Evolutionary conservation across 139 green algal genomes (phyloP).

Genomic region (Eudorina sp.): DNA sequence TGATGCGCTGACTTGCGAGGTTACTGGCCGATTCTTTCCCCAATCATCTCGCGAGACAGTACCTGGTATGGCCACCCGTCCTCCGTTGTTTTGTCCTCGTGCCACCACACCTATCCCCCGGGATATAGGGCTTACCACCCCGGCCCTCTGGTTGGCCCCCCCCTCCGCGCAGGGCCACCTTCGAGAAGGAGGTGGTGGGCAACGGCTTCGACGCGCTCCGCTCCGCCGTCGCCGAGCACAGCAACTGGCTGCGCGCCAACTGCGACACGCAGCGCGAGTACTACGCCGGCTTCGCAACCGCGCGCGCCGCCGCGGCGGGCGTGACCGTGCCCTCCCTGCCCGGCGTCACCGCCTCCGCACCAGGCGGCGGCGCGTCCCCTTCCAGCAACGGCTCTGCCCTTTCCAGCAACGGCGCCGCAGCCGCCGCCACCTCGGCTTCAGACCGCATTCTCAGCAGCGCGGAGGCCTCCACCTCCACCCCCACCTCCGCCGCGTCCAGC

Average conservation of each 20-base stretch:
- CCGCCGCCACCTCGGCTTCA: too few species aligned
- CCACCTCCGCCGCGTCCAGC: not conserved
- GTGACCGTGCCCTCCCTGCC: conserved; percentile 24
- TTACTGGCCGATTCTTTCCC: too few species aligned
- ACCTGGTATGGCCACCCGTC: too few species aligned
- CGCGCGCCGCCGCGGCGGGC: not conserved
- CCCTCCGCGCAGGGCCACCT: conserved; percentile 13
- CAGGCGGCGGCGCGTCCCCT: not conserved
- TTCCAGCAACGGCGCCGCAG: not conserved
- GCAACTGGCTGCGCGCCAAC: conserved; percentile 84
- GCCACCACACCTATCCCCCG: too few species aligned
- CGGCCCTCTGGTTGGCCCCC: not conserved
- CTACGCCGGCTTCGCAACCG: conserved; percentile 66
- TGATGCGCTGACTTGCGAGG: too few species aligned
- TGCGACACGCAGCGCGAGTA: conserved; percentile 77
- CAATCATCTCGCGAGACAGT: too few species aligned
- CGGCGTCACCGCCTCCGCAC: not conserved
- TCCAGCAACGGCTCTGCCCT: not conserved
- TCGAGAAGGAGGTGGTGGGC: conserved; percentile 52
- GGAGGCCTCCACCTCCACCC: conserved; percentile 10
- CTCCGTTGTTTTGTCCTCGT: too few species aligned
- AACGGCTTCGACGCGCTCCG: conserved; percentile 29
- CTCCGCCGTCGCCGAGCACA: conserved; percentile 74
- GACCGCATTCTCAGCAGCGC: conserved; percentile 3
- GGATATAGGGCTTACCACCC: too few species aligned